Conservation (phyloP, 495 filamentous ascomycete genomes). For the Collariella sp. region DNA sequence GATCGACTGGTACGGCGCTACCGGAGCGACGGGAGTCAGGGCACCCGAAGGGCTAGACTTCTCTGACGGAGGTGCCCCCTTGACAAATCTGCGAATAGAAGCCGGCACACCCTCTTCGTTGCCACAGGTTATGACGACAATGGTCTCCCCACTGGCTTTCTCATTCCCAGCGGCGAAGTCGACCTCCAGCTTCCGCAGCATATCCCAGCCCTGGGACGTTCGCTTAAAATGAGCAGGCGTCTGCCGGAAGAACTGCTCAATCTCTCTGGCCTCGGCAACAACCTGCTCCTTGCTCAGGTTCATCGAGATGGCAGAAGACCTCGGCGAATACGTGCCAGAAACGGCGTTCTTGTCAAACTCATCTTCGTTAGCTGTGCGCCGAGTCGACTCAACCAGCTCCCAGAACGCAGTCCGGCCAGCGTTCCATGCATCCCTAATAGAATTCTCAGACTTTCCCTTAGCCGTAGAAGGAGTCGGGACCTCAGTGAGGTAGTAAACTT, state of each 20-base stretch:
- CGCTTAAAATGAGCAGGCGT: constrained; percentile 73
- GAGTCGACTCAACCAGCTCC: constrained; percentile 68
- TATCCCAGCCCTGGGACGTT: constrained; percentile 81
- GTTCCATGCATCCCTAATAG: constrained; percentile 58
- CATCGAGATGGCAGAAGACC: constrained; percentile 49
- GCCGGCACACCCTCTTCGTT: constrained; percentile 44
- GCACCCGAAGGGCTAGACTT: constrained; percentile 3
- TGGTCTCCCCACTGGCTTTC: constrained; percentile 58
- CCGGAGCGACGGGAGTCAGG: constrained; percentile 7
- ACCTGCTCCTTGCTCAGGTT: constrained; percentile 61
- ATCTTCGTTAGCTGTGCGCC: constrained; percentile 54
- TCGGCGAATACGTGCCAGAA: constrained; percentile 41
- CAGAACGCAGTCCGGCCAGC: constrained; percentile 70
- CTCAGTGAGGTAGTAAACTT: constrained; percentile 75
- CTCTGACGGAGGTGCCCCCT: not conserved
- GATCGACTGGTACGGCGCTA: constrained; percentile 9
- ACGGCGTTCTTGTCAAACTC: constrained; percentile 53
- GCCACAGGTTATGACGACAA: constrained; percentile 68
- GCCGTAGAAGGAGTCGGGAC: constrained; percentile 42
- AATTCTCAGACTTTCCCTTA: constrained; percentile 45
- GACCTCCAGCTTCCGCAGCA: constrained; percentile 75
- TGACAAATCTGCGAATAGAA: constrained; percentile 27
- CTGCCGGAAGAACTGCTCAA: constrained; percentile 64
- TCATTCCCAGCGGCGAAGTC: constrained; percentile 82
- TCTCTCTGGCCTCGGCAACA: constrained; percentile 66